Percentiles rank a stretch among this genome's conserved stretches.
Evolutionary conservation across 805 yeast species (phyloP).

Genomic region (Saccharomycopsis fibuligera): DNA sequence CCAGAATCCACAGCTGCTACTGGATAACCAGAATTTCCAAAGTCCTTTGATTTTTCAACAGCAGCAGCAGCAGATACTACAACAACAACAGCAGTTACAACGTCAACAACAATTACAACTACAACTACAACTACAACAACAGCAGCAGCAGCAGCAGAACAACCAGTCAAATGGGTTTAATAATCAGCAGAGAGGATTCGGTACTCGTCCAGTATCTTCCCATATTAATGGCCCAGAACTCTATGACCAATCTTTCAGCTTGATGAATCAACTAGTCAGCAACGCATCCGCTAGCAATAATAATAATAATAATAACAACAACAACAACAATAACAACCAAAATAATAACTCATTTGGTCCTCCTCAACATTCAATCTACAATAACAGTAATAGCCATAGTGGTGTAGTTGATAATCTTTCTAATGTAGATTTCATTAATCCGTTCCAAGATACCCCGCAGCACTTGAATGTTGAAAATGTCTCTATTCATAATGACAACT

Average conservation of each 20-base stretch:
- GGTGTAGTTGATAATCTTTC: background rate
- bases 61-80: no score
- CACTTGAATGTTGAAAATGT: background rate
- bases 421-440: slow-evolving; percentile 14
- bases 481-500: background rate
- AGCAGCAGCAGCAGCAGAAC: no score
- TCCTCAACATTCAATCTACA: slow-evolving; percentile 2
- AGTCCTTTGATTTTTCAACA: no score
- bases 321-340: background rate
- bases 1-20: no score
- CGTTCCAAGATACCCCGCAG: slow-evolving; percentile 3
- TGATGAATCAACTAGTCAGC: background rate
- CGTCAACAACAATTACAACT: background rate
- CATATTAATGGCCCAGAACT: no score
- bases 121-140: background rate
- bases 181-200: no score
- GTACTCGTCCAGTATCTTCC: no score
- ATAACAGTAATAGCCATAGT: slow-evolving; percentile 12
- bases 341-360: background rate
- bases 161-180: no score
- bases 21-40: no score
- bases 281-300: background rate
- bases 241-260: no score
- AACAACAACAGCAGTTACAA: no score
- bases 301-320: background rate